A percentile compares a stretch with the other conserved stretches of the same genome.
Evolutionary conservation across 768 basidiomycete species (phyloP).

Genomic region (Lactifluus volemus): DNA sequence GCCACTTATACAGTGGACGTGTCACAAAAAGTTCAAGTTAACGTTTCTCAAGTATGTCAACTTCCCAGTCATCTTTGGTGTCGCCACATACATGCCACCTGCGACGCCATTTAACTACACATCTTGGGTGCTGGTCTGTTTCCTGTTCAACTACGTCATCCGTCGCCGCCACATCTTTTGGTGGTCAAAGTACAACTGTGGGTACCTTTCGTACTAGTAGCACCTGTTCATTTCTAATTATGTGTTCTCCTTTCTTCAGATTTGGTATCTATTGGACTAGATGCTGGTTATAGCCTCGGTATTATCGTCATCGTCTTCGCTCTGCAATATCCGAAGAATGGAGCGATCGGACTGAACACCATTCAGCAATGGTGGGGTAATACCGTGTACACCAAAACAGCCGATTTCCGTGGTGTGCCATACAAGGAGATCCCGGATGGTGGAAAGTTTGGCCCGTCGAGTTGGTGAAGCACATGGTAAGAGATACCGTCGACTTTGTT

Average conservation of each 20-base stretch:
- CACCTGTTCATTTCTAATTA: too few relatives aligned
- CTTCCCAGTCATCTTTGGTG: slow-evolving; percentile 33
- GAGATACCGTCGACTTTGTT: too few relatives aligned
- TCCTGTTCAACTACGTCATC: slow-evolving; percentile 32
- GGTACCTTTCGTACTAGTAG: slow-evolving; percentile 6
- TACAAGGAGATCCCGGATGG: slow-evolving; percentile 5
- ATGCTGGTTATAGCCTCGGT: slow-evolving; percentile 22
- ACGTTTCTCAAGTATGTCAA: slow-evolving; percentile 25
- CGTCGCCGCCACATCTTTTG: slow-evolving; percentile 31
- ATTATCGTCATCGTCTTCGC: background rate
- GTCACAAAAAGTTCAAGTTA: slow-evolving; percentile 23
- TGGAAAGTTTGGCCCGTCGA: slow-evolving; percentile 16
- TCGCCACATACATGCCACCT: slow-evolving; percentile 35
- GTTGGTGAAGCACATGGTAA: background rate
- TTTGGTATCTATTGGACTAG: slow-evolving; percentile 33
- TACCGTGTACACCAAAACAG: slow-evolving; percentile 17
- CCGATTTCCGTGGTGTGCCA: too few relatives aligned
- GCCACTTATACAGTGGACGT: slow-evolving; percentile 18
- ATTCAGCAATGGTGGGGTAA: slow-evolving; percentile 71
- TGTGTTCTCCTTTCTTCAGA: background rate
- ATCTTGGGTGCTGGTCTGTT: slow-evolving; percentile 30
- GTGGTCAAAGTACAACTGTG: slow-evolving; percentile 34
- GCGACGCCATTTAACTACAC: slow-evolving; percentile 35
- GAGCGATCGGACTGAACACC: slow-evolving; percentile 22
- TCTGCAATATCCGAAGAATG: too few relatives aligned